Evolutionary conservation across 2,329 filamentous ascomycete genomes (phyloP), one percentile per base, ranked within the genome.

Genomic region (Ceratocystis diversiconidia): DNA sequence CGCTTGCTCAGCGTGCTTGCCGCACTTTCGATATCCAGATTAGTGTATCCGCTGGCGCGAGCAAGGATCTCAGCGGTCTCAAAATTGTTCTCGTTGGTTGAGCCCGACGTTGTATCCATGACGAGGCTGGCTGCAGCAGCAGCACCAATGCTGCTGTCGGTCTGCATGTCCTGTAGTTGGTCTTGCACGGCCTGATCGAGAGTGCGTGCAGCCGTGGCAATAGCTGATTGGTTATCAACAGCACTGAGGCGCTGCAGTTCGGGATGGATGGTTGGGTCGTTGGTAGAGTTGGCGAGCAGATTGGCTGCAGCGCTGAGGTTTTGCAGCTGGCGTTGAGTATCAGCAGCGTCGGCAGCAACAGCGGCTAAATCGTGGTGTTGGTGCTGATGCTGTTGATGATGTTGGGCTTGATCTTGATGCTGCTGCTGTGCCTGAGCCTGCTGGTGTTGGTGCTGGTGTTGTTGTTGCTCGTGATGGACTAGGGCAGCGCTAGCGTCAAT

Each of bases 1-100:
- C 79, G 77, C 73, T 79, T 82, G n/a, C 79, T 80, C 10, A 84
- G 74, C 0, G 79, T 77, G 70, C 80, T 82, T 32, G 68, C 68
- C 4, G 68, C 68, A 19, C 64, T 63, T 71, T 83, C 80, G 28
- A 82, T 76, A 44, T 76, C 75, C 28, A 83, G 74, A 1, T 73
- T 71, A 5, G 70, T 68, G 66, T 82, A 82, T 55, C 81, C 82
- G 1, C 75, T 77, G 55, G 77, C 74, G 12, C 72, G 71, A 5
- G 80, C 80, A 17, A 82, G 71, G 3, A 78, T 74, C 65, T 79
- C 79, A 1, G 80, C 81, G 4, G 77, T 78, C 66, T 68, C 71
- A 52, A 62, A 46, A 30, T n/a, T 36, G 8, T 64, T 63, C 22
- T 65, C 66, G 32, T 28, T 41, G 52, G 64, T 25, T 5, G 61